These are phyloP conservation scores for Psilocybe sp. DNA, from an alignment of 768 basidiomycete genomes.

Conservation along the genomic window DNA sequence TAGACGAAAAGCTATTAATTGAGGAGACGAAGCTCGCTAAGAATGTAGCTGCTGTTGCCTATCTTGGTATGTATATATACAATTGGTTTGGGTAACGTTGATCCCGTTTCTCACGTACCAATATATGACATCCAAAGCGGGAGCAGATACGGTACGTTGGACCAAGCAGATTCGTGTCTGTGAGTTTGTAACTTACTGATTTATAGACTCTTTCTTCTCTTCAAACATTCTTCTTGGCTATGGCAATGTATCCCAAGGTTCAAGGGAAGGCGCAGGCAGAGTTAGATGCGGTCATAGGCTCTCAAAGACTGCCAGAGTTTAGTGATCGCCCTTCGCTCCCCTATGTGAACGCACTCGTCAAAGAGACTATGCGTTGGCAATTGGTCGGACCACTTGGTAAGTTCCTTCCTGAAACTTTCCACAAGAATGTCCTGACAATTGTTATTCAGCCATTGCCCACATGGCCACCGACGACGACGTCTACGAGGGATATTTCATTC, in stretches of 20 bases:
- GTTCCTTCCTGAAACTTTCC: neutral
- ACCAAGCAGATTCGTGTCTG: neutral
- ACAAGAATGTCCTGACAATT: neutral
- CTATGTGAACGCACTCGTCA: no score
- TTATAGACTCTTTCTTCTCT: constrained; percentile 21
- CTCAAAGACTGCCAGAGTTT: no score
- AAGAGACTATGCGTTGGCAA: no score
- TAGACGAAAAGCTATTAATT: no score
- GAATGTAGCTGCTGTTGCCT: constrained; percentile 15
- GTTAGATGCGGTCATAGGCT: no score
- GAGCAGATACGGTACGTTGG: constrained; percentile 10
- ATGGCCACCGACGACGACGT: no score
- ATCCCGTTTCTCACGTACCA: neutral
- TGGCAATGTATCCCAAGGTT: constrained; percentile 22
- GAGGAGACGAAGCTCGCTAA: constrained; percentile 18
- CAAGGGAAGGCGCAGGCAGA: constrained; percentile 23
- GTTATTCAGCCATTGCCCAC: constrained; percentile 17
- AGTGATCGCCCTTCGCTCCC: no score
- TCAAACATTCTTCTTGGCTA: constrained; percentile 21
- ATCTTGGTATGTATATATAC: constrained; percentile 17
- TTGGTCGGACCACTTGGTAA: constrained; percentile 18
- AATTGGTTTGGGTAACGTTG: neutral
- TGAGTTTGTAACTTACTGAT: neutral
- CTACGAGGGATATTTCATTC: no score
- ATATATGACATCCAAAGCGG: neutral